These are phyloP conservation scores for Botrytis aclada DNA, from an alignment of 2,329 filamentous ascomycete species.

Conservation along the genomic window DNA sequence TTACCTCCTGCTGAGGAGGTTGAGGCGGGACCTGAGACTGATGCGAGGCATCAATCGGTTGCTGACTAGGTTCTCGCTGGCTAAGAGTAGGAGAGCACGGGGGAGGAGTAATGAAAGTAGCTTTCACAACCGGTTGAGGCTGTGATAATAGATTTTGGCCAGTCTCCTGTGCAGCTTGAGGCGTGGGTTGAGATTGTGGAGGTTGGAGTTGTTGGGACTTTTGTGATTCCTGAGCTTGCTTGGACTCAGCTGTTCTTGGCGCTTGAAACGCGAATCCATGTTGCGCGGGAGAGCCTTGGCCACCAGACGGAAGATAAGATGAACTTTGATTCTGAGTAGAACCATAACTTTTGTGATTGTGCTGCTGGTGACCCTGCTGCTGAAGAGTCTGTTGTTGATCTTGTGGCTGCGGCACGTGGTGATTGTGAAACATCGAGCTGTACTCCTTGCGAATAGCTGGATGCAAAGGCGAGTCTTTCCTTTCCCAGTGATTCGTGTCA, in stretches of 20 bases:
- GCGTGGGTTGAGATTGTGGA: neutral
- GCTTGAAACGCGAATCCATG: neutral
- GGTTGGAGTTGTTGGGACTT: neutral
- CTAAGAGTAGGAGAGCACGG: neutral
- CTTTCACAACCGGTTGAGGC: neutral
- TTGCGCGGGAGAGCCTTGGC: slow-evolving; percentile 1
- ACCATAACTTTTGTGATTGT: neutral
- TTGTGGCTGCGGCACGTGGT: slow-evolving; percentile 18
- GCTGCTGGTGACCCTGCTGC: neutral
- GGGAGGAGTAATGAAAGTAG: slow-evolving; percentile 11
- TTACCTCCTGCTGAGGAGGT: slow-evolving; percentile 16
- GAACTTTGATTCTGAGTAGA: slow-evolving; percentile 7
- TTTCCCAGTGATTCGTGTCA: slow-evolving; percentile 27
- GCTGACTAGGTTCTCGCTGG: slow-evolving; percentile 3
- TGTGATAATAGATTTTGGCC: neutral
- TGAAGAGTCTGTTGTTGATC: neutral
- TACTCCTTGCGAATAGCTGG: slow-evolving; percentile 41
- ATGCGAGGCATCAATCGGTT: slow-evolving; percentile 4
- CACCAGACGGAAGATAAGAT: neutral
- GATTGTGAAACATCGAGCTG: slow-evolving; percentile 29
- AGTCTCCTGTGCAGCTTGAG: neutral
- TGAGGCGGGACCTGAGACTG: slow-evolving; percentile 14
- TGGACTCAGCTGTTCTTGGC: neutral
- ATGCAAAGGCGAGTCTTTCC: slow-evolving; percentile 37
- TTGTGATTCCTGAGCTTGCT: neutral